Evolutionary conservation across 1,139 yeast genomes (phyloP), one percentile per base, ranked within the genome.

Genomic region (Yamadazyma songkhlaensis): DNA sequence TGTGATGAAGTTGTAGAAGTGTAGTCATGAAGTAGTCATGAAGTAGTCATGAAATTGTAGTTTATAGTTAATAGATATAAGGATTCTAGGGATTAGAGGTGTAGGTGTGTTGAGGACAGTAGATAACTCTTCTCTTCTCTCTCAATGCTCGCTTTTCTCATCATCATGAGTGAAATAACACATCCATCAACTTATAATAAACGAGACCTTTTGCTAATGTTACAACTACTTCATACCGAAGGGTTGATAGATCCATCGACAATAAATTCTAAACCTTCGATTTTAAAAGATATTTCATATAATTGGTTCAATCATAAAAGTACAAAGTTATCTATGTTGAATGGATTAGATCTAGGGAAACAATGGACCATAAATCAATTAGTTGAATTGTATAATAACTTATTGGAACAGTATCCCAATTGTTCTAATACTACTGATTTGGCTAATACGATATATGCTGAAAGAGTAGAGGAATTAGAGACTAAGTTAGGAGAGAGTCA

Each of bases 1-100:
- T 28, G 81, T 92, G 3, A 69, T 90, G 48, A 84, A 81, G 51
- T 27, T 27, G 29, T 27, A 27, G 12, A n/a, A n/a, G n/a, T n/a
- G n/a, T n/a, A n/a, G n/a, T n/a, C n/a, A n/a, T n/a, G n/a, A n/a
- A n/a, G n/a, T n/a, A n/a, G n/a, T n/a, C n/a, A n/a, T n/a, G n/a
- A n/a, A n/a, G n/a, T n/a, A n/a, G n/a, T n/a, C n/a, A n/a, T n/a
- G n/a, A n/a, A n/a, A n/a, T n/a, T n/a, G n/a, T n/a, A 17, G 20
- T 17, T 4, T 17, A 17, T 17, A 17, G 20, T 17, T 17, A 17
- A 17, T 17, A 17, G 20, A 17, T 17, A n/a, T n/a, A n/a, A n/a
- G n/a, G n/a, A n/a, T n/a, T n/a, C n/a, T n/a, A n/a, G n/a, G n/a
- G n/a, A n/a, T n/a, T n/a, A n/a, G n/a, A n/a, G n/a, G n/a, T n/a